Percentiles rank a stretch among this genome's conserved stretches.
Conservation (phyloP, 495 filamentous ascomycete species). For the Penicillium crystallinum region DNA sequence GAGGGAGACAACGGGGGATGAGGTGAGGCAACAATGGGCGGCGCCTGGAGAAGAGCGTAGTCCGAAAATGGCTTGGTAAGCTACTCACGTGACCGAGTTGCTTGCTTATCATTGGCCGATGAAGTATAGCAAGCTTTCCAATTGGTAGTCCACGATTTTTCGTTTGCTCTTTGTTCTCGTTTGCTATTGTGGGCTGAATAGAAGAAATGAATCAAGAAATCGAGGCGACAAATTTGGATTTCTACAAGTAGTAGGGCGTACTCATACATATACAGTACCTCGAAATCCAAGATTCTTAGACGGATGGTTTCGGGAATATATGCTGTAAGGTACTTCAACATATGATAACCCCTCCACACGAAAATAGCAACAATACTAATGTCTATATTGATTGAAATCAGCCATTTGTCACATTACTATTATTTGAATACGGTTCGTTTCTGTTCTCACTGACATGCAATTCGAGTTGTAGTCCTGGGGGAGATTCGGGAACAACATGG, state of each 20-base stretch:
- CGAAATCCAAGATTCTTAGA: neutral
- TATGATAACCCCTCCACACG: no score
- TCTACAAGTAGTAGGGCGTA: neutral
- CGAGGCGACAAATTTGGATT: neutral
- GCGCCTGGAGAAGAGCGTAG: neutral
- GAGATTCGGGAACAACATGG: neutral
- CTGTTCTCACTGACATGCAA: neutral
- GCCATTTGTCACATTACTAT: neutral
- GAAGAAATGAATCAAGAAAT: neutral
- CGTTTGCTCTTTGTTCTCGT: neutral
- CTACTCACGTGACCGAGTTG: neutral
- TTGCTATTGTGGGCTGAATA: neutral
- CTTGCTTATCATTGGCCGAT: neutral
- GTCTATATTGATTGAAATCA: no score
- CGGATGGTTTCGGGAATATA: neutral
- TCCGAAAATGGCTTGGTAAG: slow-evolving; percentile 1
- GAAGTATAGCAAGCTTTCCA: slow-evolving; percentile 1
- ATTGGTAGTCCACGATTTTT: neutral
- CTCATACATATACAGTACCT: neutral
- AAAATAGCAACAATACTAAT: no score
- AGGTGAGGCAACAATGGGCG: slow-evolving; percentile 6
- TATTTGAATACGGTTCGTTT: neutral
- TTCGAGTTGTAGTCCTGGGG: neutral
- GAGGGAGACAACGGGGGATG: slow-evolving; percentile 4
- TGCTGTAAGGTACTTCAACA: no score